Percentiles rank a stretch among this genome's conserved stretches.
Conservation (phyloP, 352 stramenopile genomes). For the Halophytophthora polymorphica region DNA sequence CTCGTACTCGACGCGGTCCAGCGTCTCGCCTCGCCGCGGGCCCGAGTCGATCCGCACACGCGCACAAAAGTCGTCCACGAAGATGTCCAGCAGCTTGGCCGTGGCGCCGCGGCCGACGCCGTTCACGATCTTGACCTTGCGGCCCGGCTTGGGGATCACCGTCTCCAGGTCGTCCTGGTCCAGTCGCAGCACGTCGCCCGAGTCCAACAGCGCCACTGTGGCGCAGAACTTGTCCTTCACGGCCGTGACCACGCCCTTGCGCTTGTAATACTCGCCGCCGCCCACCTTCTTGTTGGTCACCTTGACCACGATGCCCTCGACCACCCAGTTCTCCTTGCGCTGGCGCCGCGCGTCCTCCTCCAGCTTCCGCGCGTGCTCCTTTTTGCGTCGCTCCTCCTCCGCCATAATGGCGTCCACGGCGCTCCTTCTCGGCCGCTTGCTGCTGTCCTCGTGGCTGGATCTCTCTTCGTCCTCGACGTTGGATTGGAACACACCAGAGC, state of each 20-base stretch:
- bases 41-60: slow-evolving; percentile 65
- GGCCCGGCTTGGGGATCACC: slow-evolving; percentile 75
- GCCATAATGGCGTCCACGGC: slow-evolving; percentile 58
- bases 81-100: slow-evolving; percentile 71
- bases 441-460: neutral
- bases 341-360: slow-evolving; percentile 38
- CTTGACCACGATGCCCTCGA: slow-evolving; percentile 91
- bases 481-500: slow-evolving; percentile 13
- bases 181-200: slow-evolving; percentile 72
- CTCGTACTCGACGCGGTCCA: slow-evolving; percentile 82
- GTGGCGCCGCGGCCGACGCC: slow-evolving; percentile 50
- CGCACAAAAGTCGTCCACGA: slow-evolving; percentile 62
- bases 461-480: neutral
- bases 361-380: slow-evolving; percentile 30
- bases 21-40: slow-evolving; percentile 48
- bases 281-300: slow-evolving; percentile 92
- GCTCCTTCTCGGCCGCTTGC: slow-evolving; percentile 13
- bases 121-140: slow-evolving; percentile 78
- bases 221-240: slow-evolving; percentile 84
- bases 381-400: slow-evolving; percentile 48
- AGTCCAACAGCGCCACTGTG: slow-evolving; percentile 80
- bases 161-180: slow-evolving; percentile 91
- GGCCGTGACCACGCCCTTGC: slow-evolving; percentile 72
- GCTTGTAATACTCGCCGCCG: slow-evolving; percentile 87
- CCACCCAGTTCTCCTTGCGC: slow-evolving; percentile 90